Evolutionary conservation across 345 rosid genomes (phyloP).

Genomic region (Populus davidiana): DNA sequence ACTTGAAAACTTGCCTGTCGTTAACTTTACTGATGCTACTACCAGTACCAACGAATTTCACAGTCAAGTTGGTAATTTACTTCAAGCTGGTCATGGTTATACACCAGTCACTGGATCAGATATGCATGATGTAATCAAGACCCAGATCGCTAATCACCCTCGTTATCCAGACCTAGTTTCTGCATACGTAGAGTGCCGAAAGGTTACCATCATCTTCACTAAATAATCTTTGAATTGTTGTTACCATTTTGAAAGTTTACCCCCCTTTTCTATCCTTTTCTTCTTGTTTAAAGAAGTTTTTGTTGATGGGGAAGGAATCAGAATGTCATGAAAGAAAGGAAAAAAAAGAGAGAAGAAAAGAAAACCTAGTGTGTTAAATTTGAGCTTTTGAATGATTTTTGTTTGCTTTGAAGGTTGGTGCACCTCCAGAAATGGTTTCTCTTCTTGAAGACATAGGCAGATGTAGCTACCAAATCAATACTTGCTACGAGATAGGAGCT

Average conservation of each 20-base stretch:
- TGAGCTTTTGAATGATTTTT: background rate
- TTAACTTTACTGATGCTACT: constrained; percentile 3
- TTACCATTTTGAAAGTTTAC: background rate
- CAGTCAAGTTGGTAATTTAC: constrained; percentile 14
- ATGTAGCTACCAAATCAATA: constrained; percentile 24
- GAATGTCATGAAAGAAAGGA: background rate
- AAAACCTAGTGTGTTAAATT: background rate
- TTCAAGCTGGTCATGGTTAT: constrained; percentile 13
- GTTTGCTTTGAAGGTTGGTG: constrained; percentile 46
- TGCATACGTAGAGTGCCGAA: constrained; percentile 56
- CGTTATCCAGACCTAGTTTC: constrained; percentile 54
- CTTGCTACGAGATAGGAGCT: constrained; percentile 37
- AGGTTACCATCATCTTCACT: constrained; percentile 29
- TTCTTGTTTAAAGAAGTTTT: background rate
- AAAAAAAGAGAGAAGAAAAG: background rate
- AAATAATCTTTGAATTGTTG: background rate
- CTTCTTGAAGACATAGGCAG: constrained; percentile 49
- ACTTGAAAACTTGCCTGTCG: constrained; percentile 12
- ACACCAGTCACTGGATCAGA: constrained; percentile 26
- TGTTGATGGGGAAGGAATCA: background rate
- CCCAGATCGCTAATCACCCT: constrained; percentile 64
- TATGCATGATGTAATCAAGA: constrained; percentile 46
- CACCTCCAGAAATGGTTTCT: constrained; percentile 47
- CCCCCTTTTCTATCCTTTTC: background rate
- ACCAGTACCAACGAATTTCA: constrained; percentile 11